Conservation (phyloP, 306 rosid genomes). For the Cucumis sativus region Cucumber_9930_V3 NC_026657.2:37354001-37354500, state of each 20-base stretch:
- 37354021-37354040: neutral
- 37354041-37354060: neutral
- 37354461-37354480: neutral
- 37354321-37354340: constrained; percentile 36
- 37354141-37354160: constrained; percentile 58
- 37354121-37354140: constrained; percentile 57
- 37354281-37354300: neutral
- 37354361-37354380: constrained; percentile 57
- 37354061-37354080: neutral
- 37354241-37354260: neutral
- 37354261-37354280: neutral
- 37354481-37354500: neutral
- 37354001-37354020: neutral
- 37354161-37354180: constrained; percentile 60
- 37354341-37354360: constrained; percentile 49
- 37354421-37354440: constrained; percentile 25
- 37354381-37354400: constrained; percentile 65
- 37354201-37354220: constrained; percentile 38
- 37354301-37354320: constrained; percentile 6
- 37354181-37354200: constrained; percentile 51
- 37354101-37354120: constrained; percentile 55
- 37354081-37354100: constrained; percentile 10
- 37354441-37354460: neutral
- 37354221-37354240: constrained; percentile 26
- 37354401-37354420: constrained; percentile 66